These are phyloP conservation scores for Macadamia integrifolia DNA, from an alignment of 164 flowering plant genomes.

Conservation along the genomic window DNA sequence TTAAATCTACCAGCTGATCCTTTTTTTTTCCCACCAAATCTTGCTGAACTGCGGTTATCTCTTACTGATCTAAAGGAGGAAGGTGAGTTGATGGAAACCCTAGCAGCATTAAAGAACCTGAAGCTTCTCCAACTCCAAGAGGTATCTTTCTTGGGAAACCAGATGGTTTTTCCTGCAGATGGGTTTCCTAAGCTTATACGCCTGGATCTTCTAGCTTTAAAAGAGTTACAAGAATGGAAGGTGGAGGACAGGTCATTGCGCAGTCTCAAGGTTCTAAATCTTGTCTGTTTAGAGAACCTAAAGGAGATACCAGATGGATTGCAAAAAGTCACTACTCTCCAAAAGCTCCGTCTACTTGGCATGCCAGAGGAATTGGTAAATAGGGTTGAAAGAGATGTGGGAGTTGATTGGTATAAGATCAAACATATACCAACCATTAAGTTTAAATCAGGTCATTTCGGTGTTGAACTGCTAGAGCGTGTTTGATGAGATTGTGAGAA, in stretches of 20 bases:
- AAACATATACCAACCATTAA: background rate
- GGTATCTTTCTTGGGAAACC: background rate
- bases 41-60: background rate
- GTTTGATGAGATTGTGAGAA: too few species aligned
- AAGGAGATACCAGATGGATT: conserved; percentile 4
- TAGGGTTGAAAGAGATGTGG: background rate
- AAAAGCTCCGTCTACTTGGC: background rate
- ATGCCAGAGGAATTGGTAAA: conserved; percentile 1
- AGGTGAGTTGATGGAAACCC: too few species aligned
- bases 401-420: conserved; percentile 5
- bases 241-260: conserved; percentile 3
- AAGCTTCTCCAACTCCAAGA: background rate
- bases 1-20: background rate
- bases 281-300: background rate
- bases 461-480: too few species aligned
- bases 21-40: background rate
- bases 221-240: background rate
- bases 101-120: background rate
- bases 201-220: background rate
- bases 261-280: background rate
- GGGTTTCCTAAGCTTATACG: conserved; percentile 1
- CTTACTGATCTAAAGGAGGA: too few species aligned
- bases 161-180: background rate
- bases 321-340: background rate
- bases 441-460: too few species aligned